Evolutionary conservation across 495 filamentous ascomycete genomes (phyloP).

Genomic region (Clavariopsis aquatica): DNA sequence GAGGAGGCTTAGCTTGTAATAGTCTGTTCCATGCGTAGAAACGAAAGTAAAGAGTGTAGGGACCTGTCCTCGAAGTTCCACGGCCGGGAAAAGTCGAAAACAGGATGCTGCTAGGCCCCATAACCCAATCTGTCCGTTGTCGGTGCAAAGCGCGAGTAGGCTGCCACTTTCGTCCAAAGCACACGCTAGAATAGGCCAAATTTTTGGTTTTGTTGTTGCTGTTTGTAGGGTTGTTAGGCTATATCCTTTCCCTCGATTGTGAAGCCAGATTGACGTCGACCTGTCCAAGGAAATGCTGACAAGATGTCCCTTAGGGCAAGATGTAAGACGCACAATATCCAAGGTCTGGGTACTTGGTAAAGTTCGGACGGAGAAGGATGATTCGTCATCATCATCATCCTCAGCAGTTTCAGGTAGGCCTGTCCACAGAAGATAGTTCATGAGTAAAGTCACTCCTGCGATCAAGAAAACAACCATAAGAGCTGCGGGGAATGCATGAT

Average conservation of each 20-base stretch:
- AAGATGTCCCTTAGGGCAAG: conserved; percentile 59
- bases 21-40: conserved; percentile 27
- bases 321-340: conserved; percentile 62
- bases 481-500: conserved; percentile 59
- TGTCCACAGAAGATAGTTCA: conserved; percentile 65
- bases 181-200: conserved; percentile 62
- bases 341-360: conserved; percentile 61
- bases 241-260: conserved; percentile 43
- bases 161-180: conserved; percentile 60
- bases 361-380: conserved; percentile 58
- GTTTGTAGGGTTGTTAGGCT: conserved; percentile 45
- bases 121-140: conserved; percentile 54
- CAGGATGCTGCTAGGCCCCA: conserved; percentile 58
- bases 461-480: conserved; percentile 57
- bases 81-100: conserved; percentile 51
- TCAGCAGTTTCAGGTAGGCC: conserved; percentile 45
- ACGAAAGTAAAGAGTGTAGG: conserved; percentile 62
- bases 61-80: conserved; percentile 55
- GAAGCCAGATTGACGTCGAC: conserved; percentile 58
- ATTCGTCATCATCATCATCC: conserved; percentile 48
- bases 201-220: conserved; percentile 40
- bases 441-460: conserved; percentile 60
- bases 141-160: conserved; percentile 65
- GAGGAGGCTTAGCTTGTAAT: conserved; percentile 45
- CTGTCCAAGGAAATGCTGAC: conserved; percentile 69